Evolutionary conservation across 2,329 filamentous ascomycete species (phyloP), one percentile per base, ranked within the genome.

Genomic region (Parafenestella ontariensis): DNA sequence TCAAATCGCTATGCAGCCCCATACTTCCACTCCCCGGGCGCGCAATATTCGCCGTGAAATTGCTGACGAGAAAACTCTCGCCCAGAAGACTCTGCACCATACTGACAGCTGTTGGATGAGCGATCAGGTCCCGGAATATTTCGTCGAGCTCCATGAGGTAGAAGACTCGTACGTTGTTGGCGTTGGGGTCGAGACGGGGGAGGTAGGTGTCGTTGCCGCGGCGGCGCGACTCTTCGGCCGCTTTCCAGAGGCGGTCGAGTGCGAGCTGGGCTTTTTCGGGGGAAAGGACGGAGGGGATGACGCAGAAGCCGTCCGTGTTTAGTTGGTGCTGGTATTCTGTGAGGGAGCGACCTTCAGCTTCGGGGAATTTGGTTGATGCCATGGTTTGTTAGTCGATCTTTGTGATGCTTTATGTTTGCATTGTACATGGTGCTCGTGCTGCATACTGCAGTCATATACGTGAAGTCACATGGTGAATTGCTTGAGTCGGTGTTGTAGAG

Each of bases 11-110:
- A 56, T 75, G 73, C 24, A 76, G 58, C 1, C 61, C 66, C 73
- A 46, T 46, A 39, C 44, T 46, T 2, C 44, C 73, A 13, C 66
- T 62, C 0, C 74, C 74, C 0, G 74, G 73, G 0, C 70, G 64
- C 10, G 71, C 72, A 40, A 76, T 75, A 51, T 75, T 75, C 41
- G 70, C 70, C 5, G 71, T 74, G 56, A 76, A 76, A 56, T 76
- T 75, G 18, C 61, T 68, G 49, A 76, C 68, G 9, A 75, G 54
- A 59, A 73, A 70, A 9, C 62, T 58, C 4, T 69, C 63, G 3
- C 69, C 70, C 0, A 76, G 62, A 2, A 72, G 58, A 0, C 58
- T 60, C 45, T 68, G 59, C 20, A 72, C 68, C 64, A 72, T 64
- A 20, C 65, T 56, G 10, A 72, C 45, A 17, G 61, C 66, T 1